A percentile compares a stretch with the other conserved stretches of the same genome.
phyloP scores from a whole-genome alignment of 2,329 filamentous ascomycete species.

The Aspergillus tubingensis region DNA sequence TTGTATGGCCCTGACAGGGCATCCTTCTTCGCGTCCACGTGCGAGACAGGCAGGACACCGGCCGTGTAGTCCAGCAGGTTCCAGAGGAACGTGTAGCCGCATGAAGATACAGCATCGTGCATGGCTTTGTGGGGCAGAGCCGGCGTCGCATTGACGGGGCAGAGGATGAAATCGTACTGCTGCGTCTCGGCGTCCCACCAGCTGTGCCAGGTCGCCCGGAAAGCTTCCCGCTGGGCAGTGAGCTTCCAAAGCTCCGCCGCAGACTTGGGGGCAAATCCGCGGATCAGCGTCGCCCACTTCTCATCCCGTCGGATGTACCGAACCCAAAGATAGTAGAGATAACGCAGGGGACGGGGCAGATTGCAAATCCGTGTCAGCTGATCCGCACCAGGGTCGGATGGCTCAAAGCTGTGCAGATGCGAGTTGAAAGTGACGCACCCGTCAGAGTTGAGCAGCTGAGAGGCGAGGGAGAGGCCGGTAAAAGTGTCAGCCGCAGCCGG shows the following conservation, averaged over 20 bases:
- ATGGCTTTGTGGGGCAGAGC: slow-evolving; percentile 85
- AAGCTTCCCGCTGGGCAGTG: slow-evolving; percentile 73
- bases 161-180: slow-evolving; percentile 76
- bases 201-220: slow-evolving; percentile 75
- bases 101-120: slow-evolving; percentile 80
- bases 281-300: slow-evolving; percentile 76
- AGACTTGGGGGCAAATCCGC: slow-evolving; percentile 71
- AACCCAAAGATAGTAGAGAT: slow-evolving; percentile 87
- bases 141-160: slow-evolving; percentile 86
- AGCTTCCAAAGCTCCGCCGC: slow-evolving; percentile 81
- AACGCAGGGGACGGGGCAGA: slow-evolving; percentile 73
- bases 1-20: slow-evolving; percentile 59
- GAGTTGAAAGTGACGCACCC: slow-evolving; percentile 78
- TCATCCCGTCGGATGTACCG: slow-evolving; percentile 75
- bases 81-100: slow-evolving; percentile 92
- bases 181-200: slow-evolving; percentile 76
- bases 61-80: slow-evolving; percentile 88
- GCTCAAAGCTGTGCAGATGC: slow-evolving; percentile 75
- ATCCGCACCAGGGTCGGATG: slow-evolving; percentile 73
- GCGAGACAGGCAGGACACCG: slow-evolving; percentile 81
- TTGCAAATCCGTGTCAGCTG: slow-evolving; percentile 74
- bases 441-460: slow-evolving; percentile 80
- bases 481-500: slow-evolving; percentile 75
- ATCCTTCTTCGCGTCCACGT: slow-evolving; percentile 72
- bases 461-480: slow-evolving; percentile 73